phyloP scores from a whole-genome alignment of 306 rosid species.

The Macrotyloma uniflorum region DNA sequence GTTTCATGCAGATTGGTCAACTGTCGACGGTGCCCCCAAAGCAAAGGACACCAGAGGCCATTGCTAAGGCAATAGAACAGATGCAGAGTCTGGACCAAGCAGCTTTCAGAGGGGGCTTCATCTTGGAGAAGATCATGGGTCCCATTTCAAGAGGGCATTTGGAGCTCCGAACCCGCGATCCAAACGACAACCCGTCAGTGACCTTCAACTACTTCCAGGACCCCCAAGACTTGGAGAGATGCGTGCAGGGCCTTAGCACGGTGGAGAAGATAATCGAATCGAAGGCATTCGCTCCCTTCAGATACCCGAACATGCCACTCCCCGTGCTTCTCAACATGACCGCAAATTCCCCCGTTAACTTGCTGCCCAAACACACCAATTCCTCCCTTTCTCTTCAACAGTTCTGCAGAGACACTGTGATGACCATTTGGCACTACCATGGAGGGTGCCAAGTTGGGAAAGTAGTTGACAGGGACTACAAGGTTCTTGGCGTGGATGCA shows the following conservation, averaged over 20 bases:
- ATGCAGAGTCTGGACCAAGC: conserved; percentile 46
- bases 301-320: conserved; percentile 43
- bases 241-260: conserved; percentile 58
- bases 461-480: conserved; percentile 66
- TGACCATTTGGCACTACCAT: conserved; percentile 93
- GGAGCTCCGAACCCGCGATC: conserved; percentile 65
- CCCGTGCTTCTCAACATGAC: conserved; percentile 61
- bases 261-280: conserved; percentile 64
- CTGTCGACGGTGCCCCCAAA: conserved; percentile 42
- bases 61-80: conserved; percentile 47
- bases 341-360: conserved; percentile 58
- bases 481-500: conserved; percentile 65
- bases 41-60: conserved; percentile 63
- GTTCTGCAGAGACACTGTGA: conserved; percentile 75
- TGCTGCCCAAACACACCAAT: conserved; percentile 64
- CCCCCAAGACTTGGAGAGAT: conserved; percentile 58
- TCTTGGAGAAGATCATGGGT: conserved; percentile 70
- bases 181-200: conserved; percentile 68
- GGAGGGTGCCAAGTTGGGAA: conserved; percentile 79
- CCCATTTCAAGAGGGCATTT: conserved; percentile 70
- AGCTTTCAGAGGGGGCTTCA: conserved; percentile 78
- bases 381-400: conserved; percentile 61
- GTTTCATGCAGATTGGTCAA: conserved; percentile 42
- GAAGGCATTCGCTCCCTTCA: conserved; percentile 54
- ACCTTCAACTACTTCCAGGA: conserved; percentile 83